A percentile compares a stretch with the other conserved stretches of the same genome.
Conservation (phyloP, 257 asterid genomes). For the Datura wrightii region DNA sequence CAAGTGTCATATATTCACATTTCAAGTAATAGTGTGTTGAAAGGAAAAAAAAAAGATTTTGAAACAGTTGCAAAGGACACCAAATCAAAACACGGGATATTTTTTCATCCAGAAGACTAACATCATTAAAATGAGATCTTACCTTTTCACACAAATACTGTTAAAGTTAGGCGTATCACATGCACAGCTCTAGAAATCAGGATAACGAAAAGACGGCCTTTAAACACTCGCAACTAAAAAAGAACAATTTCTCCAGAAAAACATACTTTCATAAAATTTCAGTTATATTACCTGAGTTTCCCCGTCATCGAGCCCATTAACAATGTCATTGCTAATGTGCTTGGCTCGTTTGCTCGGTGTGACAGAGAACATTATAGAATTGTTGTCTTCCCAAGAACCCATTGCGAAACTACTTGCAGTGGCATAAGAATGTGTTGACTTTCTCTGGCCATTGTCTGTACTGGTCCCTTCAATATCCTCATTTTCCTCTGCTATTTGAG, state of each 20-base stretch:
- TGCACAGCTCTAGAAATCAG: neutral
- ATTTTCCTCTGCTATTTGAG: constrained; percentile 66
- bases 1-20: neutral
- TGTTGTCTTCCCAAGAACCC: constrained; percentile 63
- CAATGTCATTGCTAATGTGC: constrained; percentile 35
- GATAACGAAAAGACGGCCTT: neutral
- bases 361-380: constrained; percentile 58
- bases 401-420: constrained; percentile 47
- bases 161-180: neutral
- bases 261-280: neutral
- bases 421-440: constrained; percentile 45
- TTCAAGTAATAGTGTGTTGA: neutral
- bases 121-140: neutral
- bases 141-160: neutral
- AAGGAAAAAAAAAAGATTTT: neutral
- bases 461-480: constrained; percentile 38
- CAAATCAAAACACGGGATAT: neutral
- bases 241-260: neutral
- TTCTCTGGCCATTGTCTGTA: constrained; percentile 42
- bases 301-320: constrained; percentile 43
- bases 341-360: constrained; percentile 52
- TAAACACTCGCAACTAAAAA: neutral
- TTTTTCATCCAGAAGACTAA: neutral
- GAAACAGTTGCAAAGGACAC: neutral
- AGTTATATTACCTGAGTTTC: constrained; percentile 68